Evolutionary conservation across 2,329 filamentous ascomycete genomes (phyloP).

Genomic region (Neonectria hederae): DNA sequence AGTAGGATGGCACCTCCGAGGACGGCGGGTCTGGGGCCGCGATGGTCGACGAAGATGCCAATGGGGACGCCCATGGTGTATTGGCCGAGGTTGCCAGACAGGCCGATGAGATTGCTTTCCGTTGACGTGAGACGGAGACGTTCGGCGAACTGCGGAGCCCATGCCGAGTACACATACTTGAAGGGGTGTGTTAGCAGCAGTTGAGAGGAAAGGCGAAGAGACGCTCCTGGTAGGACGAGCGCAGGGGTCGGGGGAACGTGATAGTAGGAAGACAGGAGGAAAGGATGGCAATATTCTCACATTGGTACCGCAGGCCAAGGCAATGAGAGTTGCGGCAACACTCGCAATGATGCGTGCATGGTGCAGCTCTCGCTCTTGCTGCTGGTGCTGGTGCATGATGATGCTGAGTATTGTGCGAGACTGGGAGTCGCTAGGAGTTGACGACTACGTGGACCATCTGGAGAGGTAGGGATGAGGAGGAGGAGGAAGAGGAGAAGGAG

Average conservation of each 20-base stretch:
- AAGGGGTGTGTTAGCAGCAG: conserved; percentile 25
- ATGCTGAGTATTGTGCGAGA: conserved; percentile 5
- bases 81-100: conserved; percentile 91
- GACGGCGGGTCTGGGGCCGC: conserved; percentile 82
- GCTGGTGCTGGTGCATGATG: conserved; percentile 40
- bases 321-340: conserved; percentile 83
- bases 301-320: conserved; percentile 92
- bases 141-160: conserved; percentile 94
- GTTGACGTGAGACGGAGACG: conserved; percentile 89
- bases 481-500: background rate
- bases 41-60: conserved; percentile 85
- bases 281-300: conserved; percentile 59
- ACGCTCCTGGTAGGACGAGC: background rate
- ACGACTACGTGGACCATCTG: conserved; percentile 6
- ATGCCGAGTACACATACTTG: conserved; percentile 97
- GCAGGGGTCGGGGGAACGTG: background rate
- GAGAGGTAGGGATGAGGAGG: background rate
- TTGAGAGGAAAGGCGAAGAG: background rate
- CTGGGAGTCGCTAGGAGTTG: background rate
- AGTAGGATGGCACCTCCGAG: conserved; percentile 78
- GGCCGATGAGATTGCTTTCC: conserved; percentile 88
- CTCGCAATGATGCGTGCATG: conserved; percentile 82
- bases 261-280: background rate
- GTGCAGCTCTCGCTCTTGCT: conserved; percentile 54
- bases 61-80: conserved; percentile 90